Conservation (phyloP, 257 asterid genomes). For the Gentiana dahurica region DNA sequence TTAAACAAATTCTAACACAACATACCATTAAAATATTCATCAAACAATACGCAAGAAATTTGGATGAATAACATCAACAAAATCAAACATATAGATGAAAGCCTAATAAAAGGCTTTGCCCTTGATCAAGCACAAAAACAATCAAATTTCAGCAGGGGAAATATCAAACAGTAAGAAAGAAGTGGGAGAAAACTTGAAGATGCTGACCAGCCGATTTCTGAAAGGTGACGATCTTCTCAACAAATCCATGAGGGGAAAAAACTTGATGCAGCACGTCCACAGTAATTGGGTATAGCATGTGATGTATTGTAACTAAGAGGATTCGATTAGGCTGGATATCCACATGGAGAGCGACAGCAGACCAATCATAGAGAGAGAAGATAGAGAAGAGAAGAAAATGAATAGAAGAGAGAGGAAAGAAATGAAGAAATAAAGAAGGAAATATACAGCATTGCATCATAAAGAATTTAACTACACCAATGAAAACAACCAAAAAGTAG, state of each 20-base stretch:
- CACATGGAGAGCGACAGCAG: slow-evolving; percentile 67
- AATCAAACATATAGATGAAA: not conserved
- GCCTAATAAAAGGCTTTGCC: not conserved
- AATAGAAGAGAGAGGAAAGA: slow-evolving; percentile 28
- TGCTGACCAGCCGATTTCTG: slow-evolving; percentile 99
- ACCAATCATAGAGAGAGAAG: slow-evolving; percentile 85
- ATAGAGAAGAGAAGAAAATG: slow-evolving; percentile 50
- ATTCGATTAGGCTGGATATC: slow-evolving; percentile 98
- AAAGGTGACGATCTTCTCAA: slow-evolving; percentile 99
- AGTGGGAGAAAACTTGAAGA: slow-evolving; percentile 51
- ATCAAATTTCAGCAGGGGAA: slow-evolving; percentile 19
- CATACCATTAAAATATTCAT: not conserved
- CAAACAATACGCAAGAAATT: not conserved
- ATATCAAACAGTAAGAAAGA: slow-evolving; percentile 30
- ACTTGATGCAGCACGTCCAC: slow-evolving; percentile 99
- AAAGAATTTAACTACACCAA: slow-evolving; percentile 6
- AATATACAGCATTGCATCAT: slow-evolving; percentile 7
- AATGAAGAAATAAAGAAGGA: slow-evolving; percentile 22
- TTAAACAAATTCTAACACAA: too few species aligned
- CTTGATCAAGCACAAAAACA: too few species aligned
- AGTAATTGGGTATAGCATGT: slow-evolving; percentile 99
- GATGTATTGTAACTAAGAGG: slow-evolving; percentile 98
- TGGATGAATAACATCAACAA: not conserved
- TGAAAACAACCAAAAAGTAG: slow-evolving; percentile 3
- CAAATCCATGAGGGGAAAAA: slow-evolving; percentile 97